phyloP scores from a whole-genome alignment of 345 rosid species.

The Eucalyptus virginea region DNA sequence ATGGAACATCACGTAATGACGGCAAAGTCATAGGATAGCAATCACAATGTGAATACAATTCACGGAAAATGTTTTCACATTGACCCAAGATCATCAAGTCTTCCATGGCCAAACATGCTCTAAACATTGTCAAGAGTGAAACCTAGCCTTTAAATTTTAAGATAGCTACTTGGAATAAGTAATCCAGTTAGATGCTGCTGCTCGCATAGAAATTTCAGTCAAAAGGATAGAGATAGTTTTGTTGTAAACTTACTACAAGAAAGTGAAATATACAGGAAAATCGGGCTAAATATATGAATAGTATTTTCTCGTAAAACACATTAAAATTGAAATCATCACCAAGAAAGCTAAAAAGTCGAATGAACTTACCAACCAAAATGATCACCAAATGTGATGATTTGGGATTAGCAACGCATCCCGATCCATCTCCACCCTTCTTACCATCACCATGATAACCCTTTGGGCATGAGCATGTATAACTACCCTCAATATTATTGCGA shows the following conservation, averaged over 20 bases:
- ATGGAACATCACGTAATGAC: neutral
- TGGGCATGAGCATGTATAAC: no score
- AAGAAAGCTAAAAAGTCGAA: neutral
- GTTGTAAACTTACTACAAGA: neutral
- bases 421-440: neutral
- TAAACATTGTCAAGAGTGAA: neutral
- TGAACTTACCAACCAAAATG: neutral
- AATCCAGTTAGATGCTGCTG: fast-evolving
- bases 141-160: neutral
- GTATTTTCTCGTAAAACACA: fast-evolving
- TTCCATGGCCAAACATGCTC: neutral
- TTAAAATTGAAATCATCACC: neutral
- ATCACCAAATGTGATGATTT: neutral
- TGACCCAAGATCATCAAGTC: neutral
- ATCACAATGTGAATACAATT: neutral
- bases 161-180: neutral
- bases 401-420: neutral
- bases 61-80: neutral
- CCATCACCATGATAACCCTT: no score
- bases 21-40: neutral
- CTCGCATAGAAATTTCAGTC: fast-evolving
- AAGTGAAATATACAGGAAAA: fast-evolving
- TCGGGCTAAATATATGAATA: fast-evolving
- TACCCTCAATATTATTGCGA: fast-evolving
- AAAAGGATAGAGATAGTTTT: neutral